Percentiles rank a stretch among this genome's conserved stretches.
Conservation (phyloP, 1,139 yeast species). For the Yamadazyma pseudoaaseri region DNA sequence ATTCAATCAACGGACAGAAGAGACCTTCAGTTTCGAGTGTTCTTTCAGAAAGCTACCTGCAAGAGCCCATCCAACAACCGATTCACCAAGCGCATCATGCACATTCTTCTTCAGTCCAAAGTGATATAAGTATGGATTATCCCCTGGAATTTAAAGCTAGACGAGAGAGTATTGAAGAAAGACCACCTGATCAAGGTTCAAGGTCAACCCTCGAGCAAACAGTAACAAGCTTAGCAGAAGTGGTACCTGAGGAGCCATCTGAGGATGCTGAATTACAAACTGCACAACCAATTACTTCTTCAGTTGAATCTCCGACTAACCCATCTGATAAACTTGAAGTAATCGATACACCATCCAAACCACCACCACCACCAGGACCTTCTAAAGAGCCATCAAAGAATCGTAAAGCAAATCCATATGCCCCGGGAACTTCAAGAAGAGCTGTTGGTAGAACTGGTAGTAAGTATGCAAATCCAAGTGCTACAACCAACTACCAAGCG, state of each 20-base stretch:
- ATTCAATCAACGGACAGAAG: conserved; percentile 11
- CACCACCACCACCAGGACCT: conserved; percentile 9
- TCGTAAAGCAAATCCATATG: conserved; percentile 37
- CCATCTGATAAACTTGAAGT: neutral
- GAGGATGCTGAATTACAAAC: too few species aligned
- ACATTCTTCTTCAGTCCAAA: conserved; percentile 28
- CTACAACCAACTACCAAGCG: conserved; percentile 7
- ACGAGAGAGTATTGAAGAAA: conserved; percentile 12
- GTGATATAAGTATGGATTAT: conserved; percentile 33
- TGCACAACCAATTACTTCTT: too few species aligned
- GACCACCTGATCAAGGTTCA: neutral
- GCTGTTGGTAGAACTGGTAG: conserved; percentile 8
- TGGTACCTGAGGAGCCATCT: too few species aligned
- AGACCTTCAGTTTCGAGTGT: conserved; percentile 26
- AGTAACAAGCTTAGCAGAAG: too few species aligned
- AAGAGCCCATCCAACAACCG: too few species aligned
- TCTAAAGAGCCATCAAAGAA: conserved; percentile 1
- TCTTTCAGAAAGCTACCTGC: conserved; percentile 22
- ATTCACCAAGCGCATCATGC: neutral
- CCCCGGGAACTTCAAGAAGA: conserved; percentile 25
- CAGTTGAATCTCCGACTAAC: too few species aligned
- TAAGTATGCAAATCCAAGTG: conserved; percentile 6
- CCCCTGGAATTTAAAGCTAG: conserved; percentile 28
- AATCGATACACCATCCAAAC: conserved; percentile 7
- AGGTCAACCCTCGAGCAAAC: neutral